These are phyloP conservation scores for Sorghum bicolor DNA, from an alignment of 176 grass and related monocot species.

Conservation along the genomic window DNA sequence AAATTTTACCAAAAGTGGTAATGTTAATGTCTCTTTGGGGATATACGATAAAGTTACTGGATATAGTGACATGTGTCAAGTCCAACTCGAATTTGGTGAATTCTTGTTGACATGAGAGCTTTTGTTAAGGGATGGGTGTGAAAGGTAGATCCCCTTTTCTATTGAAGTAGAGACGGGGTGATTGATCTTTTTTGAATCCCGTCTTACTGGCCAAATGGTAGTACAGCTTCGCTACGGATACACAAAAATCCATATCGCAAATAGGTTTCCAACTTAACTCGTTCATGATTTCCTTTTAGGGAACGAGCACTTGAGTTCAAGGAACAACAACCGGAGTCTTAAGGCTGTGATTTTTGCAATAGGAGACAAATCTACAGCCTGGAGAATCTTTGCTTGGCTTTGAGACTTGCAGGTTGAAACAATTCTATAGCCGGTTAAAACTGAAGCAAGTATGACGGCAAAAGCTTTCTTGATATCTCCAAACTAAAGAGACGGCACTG, in stretches of 20 bases:
- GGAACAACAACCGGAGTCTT: neutral
- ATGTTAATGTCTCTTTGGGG: neutral
- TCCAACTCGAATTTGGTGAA: neutral
- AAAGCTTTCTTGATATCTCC: neutral
- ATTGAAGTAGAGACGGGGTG: neutral
- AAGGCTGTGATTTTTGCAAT: neutral
- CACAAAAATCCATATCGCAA: too few relatives aligned
- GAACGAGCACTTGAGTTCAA: neutral
- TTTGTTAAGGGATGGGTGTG: neutral
- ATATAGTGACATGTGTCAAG: neutral
- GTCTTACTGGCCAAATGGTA: neutral
- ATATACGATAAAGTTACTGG: neutral
- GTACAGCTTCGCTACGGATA: neutral
- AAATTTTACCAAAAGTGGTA: neutral
- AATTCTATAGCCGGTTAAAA: neutral
- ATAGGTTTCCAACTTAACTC: too few relatives aligned
- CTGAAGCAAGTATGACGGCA: neutral
- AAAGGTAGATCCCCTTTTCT: neutral
- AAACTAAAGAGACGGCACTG: conserved; percentile 35
- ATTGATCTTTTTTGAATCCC: neutral
- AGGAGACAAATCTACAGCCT: neutral
- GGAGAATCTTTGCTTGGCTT: neutral
- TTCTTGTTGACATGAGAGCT: too few relatives aligned
- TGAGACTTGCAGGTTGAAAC: neutral
- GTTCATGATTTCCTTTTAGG: neutral